phyloP scores from a whole-genome alignment of 1,284 basidiomycete genomes.

The Papiliotrema fonsecae region DNA sequence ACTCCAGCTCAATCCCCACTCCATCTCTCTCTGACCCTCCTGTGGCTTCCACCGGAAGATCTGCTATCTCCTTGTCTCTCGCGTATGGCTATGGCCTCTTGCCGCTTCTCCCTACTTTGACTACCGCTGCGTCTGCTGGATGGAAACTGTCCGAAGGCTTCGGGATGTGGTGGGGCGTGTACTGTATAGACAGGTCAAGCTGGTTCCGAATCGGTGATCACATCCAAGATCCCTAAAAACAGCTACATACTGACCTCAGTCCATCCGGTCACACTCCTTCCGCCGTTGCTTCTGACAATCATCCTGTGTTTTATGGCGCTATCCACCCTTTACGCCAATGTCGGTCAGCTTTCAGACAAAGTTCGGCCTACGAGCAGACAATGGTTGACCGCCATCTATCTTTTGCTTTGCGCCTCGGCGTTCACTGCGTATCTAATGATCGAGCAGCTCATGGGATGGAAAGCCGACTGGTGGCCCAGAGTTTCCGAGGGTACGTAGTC shows the following conservation, averaged over 20 bases:
- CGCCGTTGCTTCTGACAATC: slow-evolving; percentile 8
- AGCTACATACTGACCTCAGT: background rate
- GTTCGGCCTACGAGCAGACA: slow-evolving; percentile 4
- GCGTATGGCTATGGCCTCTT: slow-evolving; percentile 10
- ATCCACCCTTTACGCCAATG: slow-evolving; percentile 7
- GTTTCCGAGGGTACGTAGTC: slow-evolving; percentile 13
- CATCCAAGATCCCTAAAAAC: background rate
- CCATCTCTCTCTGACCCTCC: slow-evolving; percentile 1
- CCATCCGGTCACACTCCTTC: slow-evolving; percentile 9
- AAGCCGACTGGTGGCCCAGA: slow-evolving; percentile 15
- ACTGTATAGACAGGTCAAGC: slow-evolving; percentile 9
- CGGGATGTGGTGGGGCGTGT: slow-evolving; percentile 19
- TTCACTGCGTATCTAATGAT: slow-evolving; percentile 10
- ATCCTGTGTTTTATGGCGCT: slow-evolving; percentile 1
- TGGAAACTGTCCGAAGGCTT: slow-evolving; percentile 6
- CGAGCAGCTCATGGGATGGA: slow-evolving; percentile 18
- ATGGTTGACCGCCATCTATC: slow-evolving; percentile 1
- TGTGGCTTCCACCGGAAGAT: background rate
- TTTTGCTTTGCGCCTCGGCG: background rate
- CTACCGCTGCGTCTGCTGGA: background rate
- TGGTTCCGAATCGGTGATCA: slow-evolving; percentile 16
- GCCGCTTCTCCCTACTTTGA: slow-evolving; percentile 12
- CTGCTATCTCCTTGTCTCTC: slow-evolving; percentile 6
- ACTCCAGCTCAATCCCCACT: background rate
- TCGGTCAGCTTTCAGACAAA: slow-evolving; percentile 7